Base-by-base conservation (phyloP, 1,139 yeast species). In the Yamadazyma triangularis region DNA sequence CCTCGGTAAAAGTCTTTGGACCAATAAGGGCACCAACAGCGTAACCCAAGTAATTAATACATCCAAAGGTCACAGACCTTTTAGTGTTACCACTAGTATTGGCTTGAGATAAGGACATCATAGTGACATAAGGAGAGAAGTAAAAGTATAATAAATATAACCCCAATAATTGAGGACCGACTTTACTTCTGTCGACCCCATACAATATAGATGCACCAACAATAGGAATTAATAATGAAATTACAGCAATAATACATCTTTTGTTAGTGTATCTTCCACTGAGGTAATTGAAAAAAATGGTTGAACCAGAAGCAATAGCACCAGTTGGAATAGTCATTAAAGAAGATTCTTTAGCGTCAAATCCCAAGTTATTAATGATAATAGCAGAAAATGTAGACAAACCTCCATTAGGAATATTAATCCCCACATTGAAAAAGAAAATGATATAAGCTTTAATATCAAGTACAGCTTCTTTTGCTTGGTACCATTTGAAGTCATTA, bases 351-450 rank as follows among this genome's bases (percentile, higher is more conserved):
- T 40, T 46, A n/a, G 56, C 26, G 26, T 38, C 32, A 32, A 47
- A 51, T 4, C 52, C 51, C 13, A 52, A 37, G 9, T 39, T 38
- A 15, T 38, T 32, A 27, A 50, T 38, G 25, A 50, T 46, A 26
- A 49, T 41, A 12, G 51, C 48, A 3, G 49, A 40, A 41, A 67
- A 70, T 12, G 66, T 63, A 26, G 65, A 59, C 23, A 69, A 53
- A 3, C 72, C 67, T 34, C 72, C 72, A 29, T 67, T 64, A 20
- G 63, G 60, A 35, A 63, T 48, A 40, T 58, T 59, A 29, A 47
- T 49, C 45, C 61, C 47, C 41, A 65, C 31, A 41, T 67, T 45
- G 53, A 60, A 48, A 10, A 64, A 36, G 27, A 58, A 51, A 22
- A 51, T 53, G 13, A 56, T 32, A 30, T 46, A 53, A 4, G 53